A percentile compares a stretch with the other conserved stretches of the same genome.
phyloP scores from a whole-genome alignment of 75 land plant species.

The Sequoia sempervirens region DNA sequence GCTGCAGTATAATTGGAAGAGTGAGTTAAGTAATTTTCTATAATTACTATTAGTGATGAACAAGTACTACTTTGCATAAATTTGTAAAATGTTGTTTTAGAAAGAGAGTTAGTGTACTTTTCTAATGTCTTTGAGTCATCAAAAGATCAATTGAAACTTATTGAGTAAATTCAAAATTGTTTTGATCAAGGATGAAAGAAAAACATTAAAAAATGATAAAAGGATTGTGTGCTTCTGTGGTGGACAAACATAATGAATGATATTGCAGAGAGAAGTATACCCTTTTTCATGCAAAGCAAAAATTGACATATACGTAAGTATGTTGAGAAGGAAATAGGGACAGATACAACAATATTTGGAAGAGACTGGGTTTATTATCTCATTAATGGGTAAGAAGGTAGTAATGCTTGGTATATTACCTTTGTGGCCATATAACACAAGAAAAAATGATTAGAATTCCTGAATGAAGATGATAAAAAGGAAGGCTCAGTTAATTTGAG shows the following conservation, averaged over 20 bases:
- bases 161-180: not conserved
- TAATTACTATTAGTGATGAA: no score
- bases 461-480: not conserved
- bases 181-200: not conserved
- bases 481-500: not conserved
- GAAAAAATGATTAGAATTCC: not conserved
- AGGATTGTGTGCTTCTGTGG: not conserved
- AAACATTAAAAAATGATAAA: not conserved
- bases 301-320: no score
- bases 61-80: not conserved
- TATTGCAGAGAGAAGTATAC: not conserved
- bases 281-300: not conserved
- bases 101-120: not conserved
- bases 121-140: not conserved
- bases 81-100: not conserved
- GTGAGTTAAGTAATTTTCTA: not conserved
- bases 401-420: not conserved
- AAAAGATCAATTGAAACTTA: not conserved
- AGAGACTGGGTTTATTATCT: not conserved
- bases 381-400: not conserved
- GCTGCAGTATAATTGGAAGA: not conserved
- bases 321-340: not conserved
- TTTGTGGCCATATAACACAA: not conserved
- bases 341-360: not conserved
- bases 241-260: no score